Conservation (phyloP, 2,329 filamentous ascomycete genomes). For the Calonectria ilicicola region DNA sequence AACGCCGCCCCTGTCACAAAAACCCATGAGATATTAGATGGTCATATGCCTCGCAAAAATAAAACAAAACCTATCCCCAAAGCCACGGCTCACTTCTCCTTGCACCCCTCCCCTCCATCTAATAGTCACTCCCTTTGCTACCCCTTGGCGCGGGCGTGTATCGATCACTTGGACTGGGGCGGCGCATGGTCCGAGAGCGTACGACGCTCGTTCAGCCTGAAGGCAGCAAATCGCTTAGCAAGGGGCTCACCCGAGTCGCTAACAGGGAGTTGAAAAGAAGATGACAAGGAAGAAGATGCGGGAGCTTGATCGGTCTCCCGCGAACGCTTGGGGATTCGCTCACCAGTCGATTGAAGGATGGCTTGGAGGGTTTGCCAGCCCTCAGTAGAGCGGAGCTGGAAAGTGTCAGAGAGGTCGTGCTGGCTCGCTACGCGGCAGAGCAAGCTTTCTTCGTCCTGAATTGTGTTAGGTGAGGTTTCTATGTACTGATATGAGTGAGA, state of each 20-base stretch:
- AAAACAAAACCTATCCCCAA: conserved; percentile 25
- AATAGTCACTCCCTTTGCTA: not conserved
- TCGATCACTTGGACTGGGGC: conserved; percentile 34
- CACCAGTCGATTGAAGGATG: conserved; percentile 97
- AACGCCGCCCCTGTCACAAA: conserved; percentile 21
- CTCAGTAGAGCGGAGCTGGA: conserved; percentile 85
- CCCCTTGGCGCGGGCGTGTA: conserved; percentile 2
- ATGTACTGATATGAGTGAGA: not conserved
- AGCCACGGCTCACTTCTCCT: not conserved
- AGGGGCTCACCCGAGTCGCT: conserved; percentile 63
- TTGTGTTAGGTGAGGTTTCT: conserved; percentile 20
- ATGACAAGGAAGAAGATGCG: conserved; percentile 41
- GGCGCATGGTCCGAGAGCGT: conserved; percentile 38
- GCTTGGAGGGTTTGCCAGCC: conserved; percentile 95
- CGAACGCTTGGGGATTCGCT: conserved; percentile 86
- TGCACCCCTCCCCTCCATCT: not conserved
- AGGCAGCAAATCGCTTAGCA: conserved; percentile 75
- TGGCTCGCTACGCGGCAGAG: conserved; percentile 86
- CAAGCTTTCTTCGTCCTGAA: conserved; percentile 87
- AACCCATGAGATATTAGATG: conserved; percentile 4
- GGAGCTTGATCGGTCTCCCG: conserved; percentile 54
- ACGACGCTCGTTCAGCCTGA: conserved; percentile 68
- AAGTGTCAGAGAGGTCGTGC: conserved; percentile 83
- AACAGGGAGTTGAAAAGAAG: conserved; percentile 43
- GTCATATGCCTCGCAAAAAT: conserved; percentile 5